Evolutionary conservation across 1,139 yeast genomes (phyloP).

Genomic region (Yamadazyma membranifaciens): DNA sequence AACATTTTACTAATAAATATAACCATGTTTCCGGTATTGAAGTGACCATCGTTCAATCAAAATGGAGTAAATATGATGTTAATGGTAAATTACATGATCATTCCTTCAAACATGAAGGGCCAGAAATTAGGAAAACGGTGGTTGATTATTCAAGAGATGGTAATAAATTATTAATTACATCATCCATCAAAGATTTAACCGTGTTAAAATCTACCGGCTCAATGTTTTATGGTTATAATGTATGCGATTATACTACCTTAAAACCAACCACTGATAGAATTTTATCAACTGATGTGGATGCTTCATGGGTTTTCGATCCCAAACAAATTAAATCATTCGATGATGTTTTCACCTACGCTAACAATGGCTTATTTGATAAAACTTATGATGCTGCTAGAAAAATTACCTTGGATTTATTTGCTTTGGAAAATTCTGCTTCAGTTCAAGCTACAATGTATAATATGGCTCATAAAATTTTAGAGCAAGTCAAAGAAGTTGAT

Average conservation of each 20-base stretch:
- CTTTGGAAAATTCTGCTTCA: conserved; percentile 81
- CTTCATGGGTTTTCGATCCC: conserved; percentile 67
- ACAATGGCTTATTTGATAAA: conserved; percentile 61
- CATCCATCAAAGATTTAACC: conserved; percentile 79
- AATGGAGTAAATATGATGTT: conserved; percentile 76
- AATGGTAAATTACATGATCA: conserved; percentile 77
- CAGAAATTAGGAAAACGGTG: conserved; percentile 65
- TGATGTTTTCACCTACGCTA: conserved; percentile 52
- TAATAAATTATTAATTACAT: conserved; percentile 54
- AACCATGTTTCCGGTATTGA: conserved; percentile 71
- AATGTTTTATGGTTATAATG: conserved; percentile 83
- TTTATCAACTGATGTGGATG: conserved; percentile 81
- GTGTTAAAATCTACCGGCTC: conserved; percentile 94
- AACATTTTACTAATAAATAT: conserved; percentile 77
- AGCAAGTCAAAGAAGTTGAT: conserved; percentile 52
- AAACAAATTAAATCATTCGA: conserved; percentile 48
- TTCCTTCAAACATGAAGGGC: conserved; percentile 82
- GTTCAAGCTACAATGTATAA: conserved; percentile 97
- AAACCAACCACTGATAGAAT: conserved; percentile 81
- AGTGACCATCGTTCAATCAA: conserved; percentile 63
- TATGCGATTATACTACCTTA: conserved; percentile 85
- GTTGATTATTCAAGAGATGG: conserved; percentile 50
- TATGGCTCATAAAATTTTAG: conserved; percentile 75
- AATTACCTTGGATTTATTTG: conserved; percentile 74
- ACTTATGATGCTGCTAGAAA: conserved; percentile 62